phyloP scores from a whole-genome alignment of 805 yeast genomes.

The Brettanomyces naardenensis region DNA sequence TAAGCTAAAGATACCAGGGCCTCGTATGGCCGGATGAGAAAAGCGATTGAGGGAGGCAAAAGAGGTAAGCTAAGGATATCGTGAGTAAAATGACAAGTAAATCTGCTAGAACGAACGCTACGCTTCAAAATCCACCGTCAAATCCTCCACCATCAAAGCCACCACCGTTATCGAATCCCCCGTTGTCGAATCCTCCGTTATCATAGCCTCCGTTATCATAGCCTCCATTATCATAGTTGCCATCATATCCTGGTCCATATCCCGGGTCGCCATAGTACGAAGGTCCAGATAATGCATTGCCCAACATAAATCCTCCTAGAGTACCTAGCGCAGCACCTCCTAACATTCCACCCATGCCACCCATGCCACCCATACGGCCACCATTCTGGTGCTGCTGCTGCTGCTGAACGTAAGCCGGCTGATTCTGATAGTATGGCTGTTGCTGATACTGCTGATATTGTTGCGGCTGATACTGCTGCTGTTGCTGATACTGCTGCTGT shows the following conservation, averaged over 20 bases:
- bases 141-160: slow-evolving; percentile 17
- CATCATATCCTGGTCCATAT: slow-evolving; percentile 8
- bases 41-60: too few species aligned
- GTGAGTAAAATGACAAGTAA: too few species aligned
- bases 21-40: too few species aligned
- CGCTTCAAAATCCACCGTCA: too few species aligned
- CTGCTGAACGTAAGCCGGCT: slow-evolving; percentile 7
- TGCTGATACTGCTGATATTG: slow-evolving; percentile 4
- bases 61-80: too few species aligned
- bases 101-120: too few species aligned
- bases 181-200: slow-evolving; percentile 10
- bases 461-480: slow-evolving; percentile 4
- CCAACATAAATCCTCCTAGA: slow-evolving; percentile 1
- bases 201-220: slow-evolving; percentile 5
- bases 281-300: slow-evolving; percentile 1
- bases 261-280: slow-evolving; percentile 14
- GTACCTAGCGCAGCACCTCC: slow-evolving; percentile 28
- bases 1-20: too few species aligned
- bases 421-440: slow-evolving; percentile 9
- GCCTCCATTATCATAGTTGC: slow-evolving; percentile 1
- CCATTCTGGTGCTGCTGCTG: neutral
- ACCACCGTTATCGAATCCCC: slow-evolving; percentile 9
- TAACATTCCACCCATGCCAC: slow-evolving; percentile 20
- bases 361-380: slow-evolving; percentile 11
- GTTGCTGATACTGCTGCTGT: slow-evolving; percentile 5